Conservation (phyloP, 805 yeast genomes). For the Hyphopichia homilentoma region DNA sequence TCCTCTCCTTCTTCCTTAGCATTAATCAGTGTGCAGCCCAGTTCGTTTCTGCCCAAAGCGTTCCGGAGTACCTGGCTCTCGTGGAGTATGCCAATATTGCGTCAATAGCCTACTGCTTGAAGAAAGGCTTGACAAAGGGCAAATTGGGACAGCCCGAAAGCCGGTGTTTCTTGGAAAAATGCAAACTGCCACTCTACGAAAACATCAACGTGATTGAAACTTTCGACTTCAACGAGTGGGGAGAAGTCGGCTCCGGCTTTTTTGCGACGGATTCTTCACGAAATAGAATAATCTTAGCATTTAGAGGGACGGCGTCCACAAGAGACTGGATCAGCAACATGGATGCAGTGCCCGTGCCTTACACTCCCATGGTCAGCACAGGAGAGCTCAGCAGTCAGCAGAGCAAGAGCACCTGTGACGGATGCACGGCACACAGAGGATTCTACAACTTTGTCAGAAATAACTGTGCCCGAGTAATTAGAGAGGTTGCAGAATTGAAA, state of each 20-base stretch:
- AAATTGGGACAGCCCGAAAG: conserved; percentile 15
- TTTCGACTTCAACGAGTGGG: conserved; percentile 38
- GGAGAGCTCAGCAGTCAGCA: conserved; percentile 2
- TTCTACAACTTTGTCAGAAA: conserved; percentile 46
- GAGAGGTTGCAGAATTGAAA: conserved; percentile 29
- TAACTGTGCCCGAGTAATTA: conserved; percentile 36
- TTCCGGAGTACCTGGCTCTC: conserved; percentile 21
- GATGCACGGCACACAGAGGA: conserved; percentile 64
- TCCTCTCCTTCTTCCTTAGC: no score
- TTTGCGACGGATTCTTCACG: conserved; percentile 46
- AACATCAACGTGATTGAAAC: conserved; percentile 35
- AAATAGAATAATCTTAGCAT: conserved; percentile 45
- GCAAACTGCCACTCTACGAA: conserved; percentile 15
- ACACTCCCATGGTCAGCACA: conserved; percentile 39
- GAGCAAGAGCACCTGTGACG: conserved; percentile 32
- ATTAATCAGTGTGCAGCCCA: no score
- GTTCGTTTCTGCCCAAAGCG: no score
- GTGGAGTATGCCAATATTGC: conserved; percentile 31
- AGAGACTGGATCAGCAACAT: conserved; percentile 65
- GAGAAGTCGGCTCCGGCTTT: conserved; percentile 52
- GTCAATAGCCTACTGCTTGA: conserved; percentile 36
- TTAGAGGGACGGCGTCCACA: conserved; percentile 61
- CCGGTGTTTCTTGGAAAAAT: conserved; percentile 22
- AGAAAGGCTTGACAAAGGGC: conserved; percentile 18
- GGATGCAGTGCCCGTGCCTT: conserved; percentile 42